phyloP scores from a whole-genome alignment of 2,329 filamentous ascomycete species.

The Diaporthe nobilis region DNA sequence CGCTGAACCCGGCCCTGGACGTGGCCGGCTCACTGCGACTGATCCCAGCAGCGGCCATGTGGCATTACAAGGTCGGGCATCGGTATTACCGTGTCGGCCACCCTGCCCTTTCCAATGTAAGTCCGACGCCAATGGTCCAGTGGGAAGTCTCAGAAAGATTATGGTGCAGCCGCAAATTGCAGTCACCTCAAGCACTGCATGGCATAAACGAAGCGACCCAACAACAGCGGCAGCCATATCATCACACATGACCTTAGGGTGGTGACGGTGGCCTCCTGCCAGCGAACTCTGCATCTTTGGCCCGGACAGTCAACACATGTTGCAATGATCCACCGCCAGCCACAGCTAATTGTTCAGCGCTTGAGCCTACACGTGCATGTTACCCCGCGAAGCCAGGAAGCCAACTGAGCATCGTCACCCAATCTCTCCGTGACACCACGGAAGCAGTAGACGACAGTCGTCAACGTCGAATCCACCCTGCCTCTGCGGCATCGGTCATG shows the following conservation, averaged over 20 bases:
- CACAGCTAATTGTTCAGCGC: slow-evolving; percentile 22
- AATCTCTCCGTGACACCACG: slow-evolving; percentile 16
- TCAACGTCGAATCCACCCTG: slow-evolving; percentile 19
- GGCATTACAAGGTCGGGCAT: slow-evolving; percentile 36
- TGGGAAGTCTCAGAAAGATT: slow-evolving; percentile 35
- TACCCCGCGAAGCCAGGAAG: slow-evolving; percentile 25
- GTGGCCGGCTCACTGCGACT: slow-evolving; percentile 18
- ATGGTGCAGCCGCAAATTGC: slow-evolving; percentile 37
- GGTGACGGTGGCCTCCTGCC: slow-evolving; percentile 29
- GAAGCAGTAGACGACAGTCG: slow-evolving; percentile 1
- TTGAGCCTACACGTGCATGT: slow-evolving; percentile 15
- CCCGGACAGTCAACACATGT: slow-evolving; percentile 18
- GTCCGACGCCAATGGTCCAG: slow-evolving; percentile 35
- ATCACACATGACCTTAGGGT: slow-evolving; percentile 37
- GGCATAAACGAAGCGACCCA: slow-evolving; percentile 32
- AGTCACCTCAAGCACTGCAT: slow-evolving; percentile 28
- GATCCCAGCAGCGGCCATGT: slow-evolving; percentile 40
- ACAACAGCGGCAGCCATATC: slow-evolving; percentile 30
- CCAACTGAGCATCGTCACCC: slow-evolving; percentile 22
- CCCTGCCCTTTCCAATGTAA: slow-evolving; percentile 30
- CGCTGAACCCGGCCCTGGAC: slow-evolving; percentile 36
- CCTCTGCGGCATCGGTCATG: slow-evolving; percentile 9
- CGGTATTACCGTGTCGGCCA: slow-evolving; percentile 41
- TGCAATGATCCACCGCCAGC: slow-evolving; percentile 33
- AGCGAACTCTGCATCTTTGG: slow-evolving; percentile 11